Percentiles rank a stretch among this genome's conserved stretches.
Evolutionary conservation across 192 early-diverging fungal genomes (phyloP).

Genomic region (Coemansia sp.): DNA sequence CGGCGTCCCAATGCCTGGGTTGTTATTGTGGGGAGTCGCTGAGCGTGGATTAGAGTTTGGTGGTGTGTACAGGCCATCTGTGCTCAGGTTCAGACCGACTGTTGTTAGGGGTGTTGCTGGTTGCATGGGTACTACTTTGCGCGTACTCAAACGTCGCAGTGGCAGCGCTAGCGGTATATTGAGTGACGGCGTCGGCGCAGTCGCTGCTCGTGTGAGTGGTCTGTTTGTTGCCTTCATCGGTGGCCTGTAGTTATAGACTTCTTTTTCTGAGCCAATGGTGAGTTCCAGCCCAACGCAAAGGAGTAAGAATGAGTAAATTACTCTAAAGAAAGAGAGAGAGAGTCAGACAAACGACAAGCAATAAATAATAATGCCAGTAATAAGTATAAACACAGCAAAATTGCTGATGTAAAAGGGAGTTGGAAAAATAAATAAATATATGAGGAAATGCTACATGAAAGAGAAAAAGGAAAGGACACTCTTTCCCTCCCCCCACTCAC

Average conservation of each 20-base stretch:
- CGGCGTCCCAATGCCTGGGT: neutral
- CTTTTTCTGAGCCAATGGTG: neutral
- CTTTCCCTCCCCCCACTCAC: neutral
- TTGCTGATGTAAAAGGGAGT: neutral
- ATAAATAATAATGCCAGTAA: neutral
- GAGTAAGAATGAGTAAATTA: neutral
- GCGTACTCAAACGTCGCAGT: slow-evolving; percentile 13
- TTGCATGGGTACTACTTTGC: slow-evolving; percentile 16
- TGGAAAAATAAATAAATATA: slow-evolving; percentile 4
- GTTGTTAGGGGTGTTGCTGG: neutral
- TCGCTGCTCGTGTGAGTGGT: slow-evolving; percentile 17
- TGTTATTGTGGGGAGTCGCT: neutral
- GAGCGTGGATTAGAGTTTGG: slow-evolving; percentile 6
- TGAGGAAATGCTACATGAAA: neutral
- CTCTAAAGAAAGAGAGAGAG: neutral
- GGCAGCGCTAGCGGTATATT: neutral
- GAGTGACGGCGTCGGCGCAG: slow-evolving; percentile 12
- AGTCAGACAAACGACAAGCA: neutral
- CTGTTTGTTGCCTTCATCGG: slow-evolving; percentile 8
- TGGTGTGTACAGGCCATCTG: slow-evolving; percentile 3
- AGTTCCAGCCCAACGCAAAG: neutral
- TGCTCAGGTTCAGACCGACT: slow-evolving; percentile 15
- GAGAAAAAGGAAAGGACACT: neutral
- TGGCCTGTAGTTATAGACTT: neutral
- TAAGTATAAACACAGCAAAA: neutral